Conservation (phyloP, 495 filamentous ascomycete species). For the Talaromyces ruber region DNA sequence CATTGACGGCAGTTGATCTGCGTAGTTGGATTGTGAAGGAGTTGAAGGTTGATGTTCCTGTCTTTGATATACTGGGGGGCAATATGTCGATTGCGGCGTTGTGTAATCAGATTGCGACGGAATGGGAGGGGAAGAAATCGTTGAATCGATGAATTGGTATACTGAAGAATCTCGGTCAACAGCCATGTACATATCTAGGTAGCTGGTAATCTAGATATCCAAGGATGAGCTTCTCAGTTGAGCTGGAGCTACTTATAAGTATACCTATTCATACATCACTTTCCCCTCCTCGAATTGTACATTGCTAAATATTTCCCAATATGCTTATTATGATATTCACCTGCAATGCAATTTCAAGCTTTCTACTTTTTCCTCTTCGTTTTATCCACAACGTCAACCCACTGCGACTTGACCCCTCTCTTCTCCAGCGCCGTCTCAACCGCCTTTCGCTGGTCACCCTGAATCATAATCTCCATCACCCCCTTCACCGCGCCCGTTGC, state of each 20-base stretch:
- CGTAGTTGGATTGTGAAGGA: not conserved
- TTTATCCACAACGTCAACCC: conserved; percentile 61
- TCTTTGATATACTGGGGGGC: not conserved
- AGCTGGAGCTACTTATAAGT: no score
- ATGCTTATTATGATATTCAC: conserved; percentile 30
- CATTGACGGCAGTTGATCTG: not conserved
- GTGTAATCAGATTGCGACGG: not conserved
- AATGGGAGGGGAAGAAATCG: not conserved
- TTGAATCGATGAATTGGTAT: not conserved
- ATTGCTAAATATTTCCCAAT: not conserved
- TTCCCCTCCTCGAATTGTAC: not conserved
- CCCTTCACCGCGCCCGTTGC: conserved; percentile 53
- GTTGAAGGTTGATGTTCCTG: not conserved
- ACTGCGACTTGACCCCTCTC: conserved; percentile 48
- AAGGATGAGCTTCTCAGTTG: no score
- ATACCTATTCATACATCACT: not conserved
- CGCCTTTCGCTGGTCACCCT: conserved; percentile 57
- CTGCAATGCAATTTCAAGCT: not conserved
- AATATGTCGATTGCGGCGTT: not conserved
- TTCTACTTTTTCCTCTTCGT: conserved; percentile 58
- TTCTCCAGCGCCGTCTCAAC: conserved; percentile 52
- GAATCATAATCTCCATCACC: conserved; percentile 63
- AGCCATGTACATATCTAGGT: no score
- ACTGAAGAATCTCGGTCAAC: no score
- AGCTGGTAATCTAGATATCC: no score